phyloP scores from a whole-genome alignment of 352 stramenopile species.

The Blastocystis sp. region DNA sequence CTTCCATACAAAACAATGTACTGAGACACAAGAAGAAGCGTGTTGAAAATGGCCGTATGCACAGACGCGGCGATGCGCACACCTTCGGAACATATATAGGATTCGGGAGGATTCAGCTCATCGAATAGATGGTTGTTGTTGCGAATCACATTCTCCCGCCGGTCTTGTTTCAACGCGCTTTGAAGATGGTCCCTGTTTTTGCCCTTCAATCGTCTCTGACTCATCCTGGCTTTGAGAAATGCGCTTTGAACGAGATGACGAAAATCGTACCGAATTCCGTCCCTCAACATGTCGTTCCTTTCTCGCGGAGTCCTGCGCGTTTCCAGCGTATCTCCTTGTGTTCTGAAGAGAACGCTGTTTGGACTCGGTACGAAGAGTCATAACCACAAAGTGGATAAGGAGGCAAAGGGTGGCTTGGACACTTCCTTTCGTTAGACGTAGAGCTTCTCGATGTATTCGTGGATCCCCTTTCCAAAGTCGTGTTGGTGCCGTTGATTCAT shows the following conservation, averaged over 20 bases:
- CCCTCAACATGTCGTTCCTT: slow-evolving; percentile 29
- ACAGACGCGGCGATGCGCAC: neutral
- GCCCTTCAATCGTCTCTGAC: slow-evolving; percentile 19
- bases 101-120: slow-evolving; percentile 8
- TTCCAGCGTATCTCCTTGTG: neutral
- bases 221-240: neutral
- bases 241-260: neutral
- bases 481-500: neutral
- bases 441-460: slow-evolving; percentile 54
- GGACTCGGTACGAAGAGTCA: neutral
- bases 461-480: slow-evolving; percentile 44
- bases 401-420: slow-evolving; percentile 27
- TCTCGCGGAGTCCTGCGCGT: neutral
- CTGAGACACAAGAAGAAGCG: slow-evolving; percentile 44
- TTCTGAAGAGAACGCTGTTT: slow-evolving; percentile 14
- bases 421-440: neutral
- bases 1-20: slow-evolving; percentile 68
- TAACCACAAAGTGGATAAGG: neutral
- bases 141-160: neutral
- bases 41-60: slow-evolving; percentile 4
- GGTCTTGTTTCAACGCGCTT: slow-evolving; percentile 18
- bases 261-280: neutral
- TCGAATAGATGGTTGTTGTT: slow-evolving; percentile 29
- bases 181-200: slow-evolving; percentile 14
- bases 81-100: neutral